phyloP scores from a whole-genome alignment of 352 stramenopile genomes.

The Pythium pectinolyticum region DNA sequence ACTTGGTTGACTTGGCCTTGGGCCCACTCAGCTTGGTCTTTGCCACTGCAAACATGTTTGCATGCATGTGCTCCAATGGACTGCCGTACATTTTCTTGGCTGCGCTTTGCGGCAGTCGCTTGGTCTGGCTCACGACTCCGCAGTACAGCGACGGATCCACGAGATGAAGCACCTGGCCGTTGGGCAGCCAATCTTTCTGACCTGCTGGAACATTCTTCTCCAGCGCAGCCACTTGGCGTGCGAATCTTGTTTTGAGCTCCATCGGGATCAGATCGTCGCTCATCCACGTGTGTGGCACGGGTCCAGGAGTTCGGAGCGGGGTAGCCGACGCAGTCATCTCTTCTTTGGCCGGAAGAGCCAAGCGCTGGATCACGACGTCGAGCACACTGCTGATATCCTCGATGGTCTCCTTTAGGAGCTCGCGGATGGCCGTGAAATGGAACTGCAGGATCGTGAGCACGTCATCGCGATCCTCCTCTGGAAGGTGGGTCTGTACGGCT shows the following conservation, averaged over 20 bases:
- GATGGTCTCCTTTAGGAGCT: slow-evolving; percentile 4
- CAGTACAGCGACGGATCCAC: slow-evolving; percentile 69
- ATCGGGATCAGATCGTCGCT: slow-evolving; percentile 28
- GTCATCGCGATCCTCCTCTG: slow-evolving; percentile 1
- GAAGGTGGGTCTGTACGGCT: not conserved
- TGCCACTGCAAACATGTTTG: slow-evolving; percentile 25
- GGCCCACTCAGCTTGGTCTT: slow-evolving; percentile 6
- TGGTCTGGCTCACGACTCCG: slow-evolving; percentile 44
- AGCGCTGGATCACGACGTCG: slow-evolving; percentile 7
- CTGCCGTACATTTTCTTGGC: slow-evolving; percentile 5
- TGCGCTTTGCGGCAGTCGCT: not conserved
- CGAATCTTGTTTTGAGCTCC: slow-evolving; percentile 33
- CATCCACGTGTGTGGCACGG: slow-evolving; percentile 35
- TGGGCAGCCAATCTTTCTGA: slow-evolving; percentile 55
- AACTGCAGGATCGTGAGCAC: slow-evolving; percentile 13
- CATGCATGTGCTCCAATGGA: slow-evolving; percentile 35
- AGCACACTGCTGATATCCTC: slow-evolving; percentile 8
- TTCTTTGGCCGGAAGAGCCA: not conserved
- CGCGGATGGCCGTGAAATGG: not conserved
- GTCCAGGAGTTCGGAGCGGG: slow-evolving; percentile 23
- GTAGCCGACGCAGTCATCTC: not conserved
- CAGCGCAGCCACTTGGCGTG: slow-evolving; percentile 22
- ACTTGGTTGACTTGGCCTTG: slow-evolving; percentile 34
- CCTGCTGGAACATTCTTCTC: slow-evolving; percentile 40
- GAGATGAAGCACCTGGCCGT: slow-evolving; percentile 51